Conservation (phyloP, 2,329 filamentous ascomycete species). For the Chaetomium strumarium region DNA sequence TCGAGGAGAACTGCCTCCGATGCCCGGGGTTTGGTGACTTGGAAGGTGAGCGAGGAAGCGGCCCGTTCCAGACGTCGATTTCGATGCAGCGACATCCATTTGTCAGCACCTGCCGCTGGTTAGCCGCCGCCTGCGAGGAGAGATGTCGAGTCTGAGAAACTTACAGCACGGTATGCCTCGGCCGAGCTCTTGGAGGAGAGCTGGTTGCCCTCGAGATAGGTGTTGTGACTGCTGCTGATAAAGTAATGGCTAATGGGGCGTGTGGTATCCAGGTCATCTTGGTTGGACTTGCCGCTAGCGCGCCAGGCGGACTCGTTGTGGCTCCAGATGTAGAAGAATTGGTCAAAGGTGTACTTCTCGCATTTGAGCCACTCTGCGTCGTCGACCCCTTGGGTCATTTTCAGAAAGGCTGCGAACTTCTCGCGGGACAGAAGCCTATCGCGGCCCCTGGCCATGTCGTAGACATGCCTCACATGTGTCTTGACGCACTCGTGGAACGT, state of each 20-base stretch:
- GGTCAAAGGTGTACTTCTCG: slow-evolving; percentile 40
- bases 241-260: slow-evolving; percentile 82
- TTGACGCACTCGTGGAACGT: slow-evolving; percentile 37
- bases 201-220: slow-evolving; percentile 84
- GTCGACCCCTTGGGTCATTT: slow-evolving; percentile 42
- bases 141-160: slow-evolving; percentile 28
- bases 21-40: slow-evolving; percentile 40
- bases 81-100: slow-evolving; percentile 85
- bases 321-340: slow-evolving; percentile 46
- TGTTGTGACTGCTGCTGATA: slow-evolving; percentile 93
- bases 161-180: slow-evolving; percentile 69
- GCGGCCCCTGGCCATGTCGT: slow-evolving; percentile 37
- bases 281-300: slow-evolving; percentile 38
- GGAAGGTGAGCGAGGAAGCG: slow-evolving; percentile 33
- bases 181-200: slow-evolving; percentile 70
- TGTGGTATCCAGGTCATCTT: slow-evolving; percentile 49
- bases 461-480: slow-evolving; percentile 43
- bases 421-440: slow-evolving; percentile 31
- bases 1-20: slow-evolving; percentile 40
- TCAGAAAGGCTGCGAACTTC: slow-evolving; percentile 45
- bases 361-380: slow-evolving; percentile 30
- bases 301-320: slow-evolving; percentile 38
- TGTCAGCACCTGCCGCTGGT: slow-evolving; percentile 53
- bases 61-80: slow-evolving; percentile 89
- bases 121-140: not conserved